These are phyloP conservation scores for Lachnellula cervina DNA, from an alignment of 2,329 filamentous ascomycete species.

Conservation along the genomic window DNA sequence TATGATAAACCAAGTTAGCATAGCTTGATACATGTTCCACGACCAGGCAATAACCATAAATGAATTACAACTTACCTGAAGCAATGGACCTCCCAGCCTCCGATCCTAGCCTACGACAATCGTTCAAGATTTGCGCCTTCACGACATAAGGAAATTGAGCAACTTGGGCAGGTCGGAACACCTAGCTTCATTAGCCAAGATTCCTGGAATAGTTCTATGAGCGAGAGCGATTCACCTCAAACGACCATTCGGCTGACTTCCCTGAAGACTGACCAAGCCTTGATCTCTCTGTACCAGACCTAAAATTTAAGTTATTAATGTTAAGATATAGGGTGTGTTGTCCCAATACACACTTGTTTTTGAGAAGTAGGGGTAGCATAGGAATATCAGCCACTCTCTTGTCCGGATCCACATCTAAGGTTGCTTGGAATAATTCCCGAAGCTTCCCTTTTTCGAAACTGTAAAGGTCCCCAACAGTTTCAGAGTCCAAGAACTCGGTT, in stretches of 20 bases:
- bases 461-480: neutral
- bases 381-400: neutral
- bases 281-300: neutral
- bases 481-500: neutral
- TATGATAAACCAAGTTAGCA: neutral
- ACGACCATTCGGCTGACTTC: neutral
- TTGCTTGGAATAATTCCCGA: neutral
- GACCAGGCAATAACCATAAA: neutral
- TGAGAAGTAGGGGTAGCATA: neutral
- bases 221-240: neutral
- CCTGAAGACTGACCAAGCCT: neutral
- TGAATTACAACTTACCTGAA: neutral
- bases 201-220: neutral
- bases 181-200: neutral
- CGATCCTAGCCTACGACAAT: neutral
- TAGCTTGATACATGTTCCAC: neutral
- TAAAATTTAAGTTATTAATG: neutral
- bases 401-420: neutral
- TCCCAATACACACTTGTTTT: neutral
- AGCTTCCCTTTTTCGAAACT: neutral
- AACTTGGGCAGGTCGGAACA: neutral
- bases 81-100: neutral
- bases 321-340: neutral
- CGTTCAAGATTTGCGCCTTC: neutral
- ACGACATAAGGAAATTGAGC: neutral